Evolutionary conservation across 495 filamentous ascomycete species (phyloP), one percentile per base, ranked within the genome.

Genomic region (Hypoxylon lenormandii): DNA sequence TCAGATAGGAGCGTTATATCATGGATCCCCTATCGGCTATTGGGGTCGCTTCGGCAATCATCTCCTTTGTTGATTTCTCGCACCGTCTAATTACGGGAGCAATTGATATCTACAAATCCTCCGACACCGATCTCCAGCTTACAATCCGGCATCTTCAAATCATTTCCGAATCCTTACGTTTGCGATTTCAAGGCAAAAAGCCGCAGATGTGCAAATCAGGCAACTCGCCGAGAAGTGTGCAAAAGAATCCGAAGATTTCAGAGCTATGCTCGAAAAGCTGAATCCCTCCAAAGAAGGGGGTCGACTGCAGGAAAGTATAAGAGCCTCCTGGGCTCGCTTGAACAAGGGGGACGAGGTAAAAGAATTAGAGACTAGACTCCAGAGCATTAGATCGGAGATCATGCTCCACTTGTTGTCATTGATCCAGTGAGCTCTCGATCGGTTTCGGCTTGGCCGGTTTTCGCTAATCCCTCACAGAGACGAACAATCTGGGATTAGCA

Each of bases 31-130:
- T 53, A 1, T 51, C 63, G 0, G 63, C 63, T 2, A 45, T 66
- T 7, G 21, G 62, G 0, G 43, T 75, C 12, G 69, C 72, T n/a
- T 43, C 65, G 6, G 59, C 47, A 26, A 54, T 73, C 15, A 16
- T 73, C 13, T 59, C 53, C 10, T 73, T 75, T 33, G 23, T 75
- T 40, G 73, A 75, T 21, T 64, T 70, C 28, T 70, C 66, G 0
- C 60, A 43, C 13, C 52, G 55, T 4, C 26, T 75, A n/a, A 37
- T 70, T 15, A 46, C 10, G 6, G 66, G 66, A 1, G 50, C 73
- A 7, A 59, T 28, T n/a, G 70, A 73, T 18, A 37, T 71, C 7
- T 64, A 67, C 61, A 36, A 16, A 3, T 64, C 62, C 4, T 13
- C 37, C 11, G 56, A 56, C 5, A n/a, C n/a, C n/a, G n/a, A n/a